Evolutionary conservation across 352 stramenopile species (phyloP), one percentile per base, ranked within the genome.

Genomic region (Globisporangium viniferum): DNA sequence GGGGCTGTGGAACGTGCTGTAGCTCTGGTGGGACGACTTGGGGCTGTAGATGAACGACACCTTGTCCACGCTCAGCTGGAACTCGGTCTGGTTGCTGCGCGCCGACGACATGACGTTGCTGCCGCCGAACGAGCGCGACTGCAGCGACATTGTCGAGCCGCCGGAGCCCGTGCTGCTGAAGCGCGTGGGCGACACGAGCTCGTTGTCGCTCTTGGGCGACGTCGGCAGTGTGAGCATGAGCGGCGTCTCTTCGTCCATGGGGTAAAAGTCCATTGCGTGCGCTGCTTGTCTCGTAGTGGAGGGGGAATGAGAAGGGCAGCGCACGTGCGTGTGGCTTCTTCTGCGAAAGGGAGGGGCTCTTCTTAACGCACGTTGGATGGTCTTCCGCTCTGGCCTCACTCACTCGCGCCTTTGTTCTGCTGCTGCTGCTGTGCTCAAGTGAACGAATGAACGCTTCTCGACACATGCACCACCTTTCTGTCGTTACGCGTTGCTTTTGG

Each of bases 31-130:
- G 2, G 51, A 53, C 20, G 77, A 73, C 59, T 86, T 85, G 41
- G 85, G 85, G 66, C 85, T 92, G 68, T 89, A 91, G 57, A 93
- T 81, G 72, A 93, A 89, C 48, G 83, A 89, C 44, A 93, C 86
- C 68, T 93, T 91, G 78, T 93, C 85, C 56, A 91, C 78, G 66
- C 79, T 93, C 31, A 93, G 76, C 66, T 91, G 75, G 58, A 93
- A 70, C 67, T 91, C 85, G 22, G 85, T 91, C 72, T 78, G 68
- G 36, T 68, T 70, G 60, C 69, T 63, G 22, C 55, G 61, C 33
- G 58, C 64, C 60, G 46, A 63, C 57, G 46, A 63, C 57, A 48
- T 56, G 49, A n/a, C 39, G 18, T 59, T 69, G 31, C 55, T 12
- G 18, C 55, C 31, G 44, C 24, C 39, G 55, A 61, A 61, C 31